A percentile compares a stretch with the other conserved stretches of the same genome.
Evolutionary conservation across 257 asterid species (phyloP).

Genomic region (Solanum boliviense): DNA sequence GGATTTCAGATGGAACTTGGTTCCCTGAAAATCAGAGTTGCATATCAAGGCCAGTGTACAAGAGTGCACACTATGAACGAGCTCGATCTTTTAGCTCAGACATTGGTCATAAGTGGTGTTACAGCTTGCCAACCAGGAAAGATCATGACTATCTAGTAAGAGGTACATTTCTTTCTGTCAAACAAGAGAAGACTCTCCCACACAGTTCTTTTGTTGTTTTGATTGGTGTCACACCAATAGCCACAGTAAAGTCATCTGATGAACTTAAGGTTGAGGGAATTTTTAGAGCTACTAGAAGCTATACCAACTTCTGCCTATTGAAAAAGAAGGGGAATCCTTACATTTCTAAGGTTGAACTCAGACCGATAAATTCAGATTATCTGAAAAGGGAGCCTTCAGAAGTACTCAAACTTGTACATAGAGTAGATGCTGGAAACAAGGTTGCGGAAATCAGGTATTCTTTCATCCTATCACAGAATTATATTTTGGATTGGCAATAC

Average conservation of each 20-base stretch:
- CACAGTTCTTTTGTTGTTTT: conserved; percentile 23
- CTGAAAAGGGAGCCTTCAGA: conserved; percentile 15
- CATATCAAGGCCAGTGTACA: conserved; percentile 12
- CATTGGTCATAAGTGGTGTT: conserved; percentile 39
- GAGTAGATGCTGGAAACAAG: conserved; percentile 33
- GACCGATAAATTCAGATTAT: conserved; percentile 29
- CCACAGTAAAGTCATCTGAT: conserved; percentile 12
- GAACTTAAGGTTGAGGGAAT: conserved; percentile 27
- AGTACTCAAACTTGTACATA: conserved; percentile 35
- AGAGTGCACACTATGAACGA: conserved; percentile 9
- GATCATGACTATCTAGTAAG: conserved; percentile 35
- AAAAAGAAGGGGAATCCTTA: conserved; percentile 30
- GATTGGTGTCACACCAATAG: conserved; percentile 33
- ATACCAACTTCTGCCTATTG: conserved; percentile 37
- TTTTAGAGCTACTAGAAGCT: conserved; percentile 28
- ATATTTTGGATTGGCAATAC: neutral
- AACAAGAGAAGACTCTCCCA: conserved; percentile 13
- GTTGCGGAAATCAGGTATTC: conserved; percentile 34
- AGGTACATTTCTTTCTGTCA: conserved; percentile 34
- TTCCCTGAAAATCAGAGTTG: conserved; percentile 29
- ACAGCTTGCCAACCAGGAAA: conserved; percentile 26
- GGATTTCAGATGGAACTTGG: conserved; percentile 31
- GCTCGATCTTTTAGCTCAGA: conserved; percentile 28
- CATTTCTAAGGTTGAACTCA: conserved; percentile 37
- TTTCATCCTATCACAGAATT: neutral